A percentile compares a stretch with the other conserved stretches of the same genome.
Conservation (phyloP, 73 alveolate species). For the Tetrahymena borealis region DNA sequence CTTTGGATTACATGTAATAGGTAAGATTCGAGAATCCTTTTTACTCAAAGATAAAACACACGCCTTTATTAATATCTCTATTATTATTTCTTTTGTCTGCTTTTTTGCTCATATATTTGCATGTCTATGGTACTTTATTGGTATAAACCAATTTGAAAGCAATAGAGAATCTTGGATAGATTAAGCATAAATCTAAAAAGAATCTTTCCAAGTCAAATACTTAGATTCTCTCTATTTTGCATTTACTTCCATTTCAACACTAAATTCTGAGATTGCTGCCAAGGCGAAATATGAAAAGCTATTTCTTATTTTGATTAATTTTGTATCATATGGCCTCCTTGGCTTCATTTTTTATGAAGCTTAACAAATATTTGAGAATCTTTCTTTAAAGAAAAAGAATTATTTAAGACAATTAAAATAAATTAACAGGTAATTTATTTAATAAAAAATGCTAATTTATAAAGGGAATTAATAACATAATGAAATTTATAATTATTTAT, state of each 20-base stretch:
- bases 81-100: background rate
- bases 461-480: background rate
- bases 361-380: background rate
- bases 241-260: background rate
- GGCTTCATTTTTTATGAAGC: background rate
- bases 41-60: background rate
- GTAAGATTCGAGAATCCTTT: background rate
- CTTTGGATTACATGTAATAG: background rate
- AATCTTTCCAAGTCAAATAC: background rate
- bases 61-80: background rate
- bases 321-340: background rate
- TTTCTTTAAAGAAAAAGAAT: background rate
- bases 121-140: background rate
- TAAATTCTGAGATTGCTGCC: background rate
- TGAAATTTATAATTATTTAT: background rate
- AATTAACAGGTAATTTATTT: background rate
- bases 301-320: background rate
- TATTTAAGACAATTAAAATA: background rate
- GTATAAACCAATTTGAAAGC: background rate
- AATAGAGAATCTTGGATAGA: background rate
- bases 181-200: background rate
- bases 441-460: background rate
- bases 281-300: background rate
- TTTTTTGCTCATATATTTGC: background rate
- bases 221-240: background rate